Percentiles rank a stretch among this genome's conserved stretches.
phyloP scores from a whole-genome alignment of 495 filamentous ascomycete genomes.

The Copromyces sp. region DNA sequence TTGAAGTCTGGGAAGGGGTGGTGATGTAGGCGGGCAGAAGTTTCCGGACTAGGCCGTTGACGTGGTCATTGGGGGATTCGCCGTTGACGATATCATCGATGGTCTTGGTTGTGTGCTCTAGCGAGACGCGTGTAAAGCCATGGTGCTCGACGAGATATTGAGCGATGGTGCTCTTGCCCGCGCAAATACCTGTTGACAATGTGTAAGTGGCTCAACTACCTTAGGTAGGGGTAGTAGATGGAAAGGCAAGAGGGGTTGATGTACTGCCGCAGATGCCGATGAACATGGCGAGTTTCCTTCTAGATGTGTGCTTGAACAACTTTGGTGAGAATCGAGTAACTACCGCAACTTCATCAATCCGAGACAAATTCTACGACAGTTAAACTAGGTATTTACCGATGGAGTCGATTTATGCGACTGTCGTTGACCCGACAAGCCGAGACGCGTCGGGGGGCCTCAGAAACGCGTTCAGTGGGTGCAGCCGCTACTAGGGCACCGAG shows the following conservation, averaged over 20 bases:
- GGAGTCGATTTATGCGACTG: neutral
- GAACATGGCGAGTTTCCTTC: slow-evolving; percentile 50
- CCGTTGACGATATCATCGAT: slow-evolving; percentile 1
- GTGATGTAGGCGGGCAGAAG: neutral
- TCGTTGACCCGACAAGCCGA: neutral
- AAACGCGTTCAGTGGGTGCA: neutral
- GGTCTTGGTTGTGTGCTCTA: slow-evolving; percentile 17
- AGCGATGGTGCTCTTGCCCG: slow-evolving; percentile 80
- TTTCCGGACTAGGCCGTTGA: neutral
- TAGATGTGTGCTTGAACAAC: neutral
- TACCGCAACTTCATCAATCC: neutral
- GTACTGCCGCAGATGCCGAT: slow-evolving; percentile 88
- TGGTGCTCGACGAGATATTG: slow-evolving; percentile 69
- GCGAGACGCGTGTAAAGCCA: slow-evolving; percentile 54
- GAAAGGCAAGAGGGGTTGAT: slow-evolving; percentile 11
- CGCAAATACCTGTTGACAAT: slow-evolving; percentile 59
- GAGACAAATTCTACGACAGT: neutral
- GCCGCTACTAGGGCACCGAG: neutral
- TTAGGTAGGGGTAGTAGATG: neutral
- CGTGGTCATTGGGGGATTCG: neutral
- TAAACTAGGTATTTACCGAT: neutral
- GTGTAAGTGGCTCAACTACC: slow-evolving; percentile 13
- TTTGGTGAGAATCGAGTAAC: neutral
- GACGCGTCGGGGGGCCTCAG: neutral
- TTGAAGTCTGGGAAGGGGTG: slow-evolving; percentile 1